Evolutionary conservation across 805 yeast genomes (phyloP), one percentile per base, ranked within the genome.

Genomic region (Teunomyces cretensis): DNA sequence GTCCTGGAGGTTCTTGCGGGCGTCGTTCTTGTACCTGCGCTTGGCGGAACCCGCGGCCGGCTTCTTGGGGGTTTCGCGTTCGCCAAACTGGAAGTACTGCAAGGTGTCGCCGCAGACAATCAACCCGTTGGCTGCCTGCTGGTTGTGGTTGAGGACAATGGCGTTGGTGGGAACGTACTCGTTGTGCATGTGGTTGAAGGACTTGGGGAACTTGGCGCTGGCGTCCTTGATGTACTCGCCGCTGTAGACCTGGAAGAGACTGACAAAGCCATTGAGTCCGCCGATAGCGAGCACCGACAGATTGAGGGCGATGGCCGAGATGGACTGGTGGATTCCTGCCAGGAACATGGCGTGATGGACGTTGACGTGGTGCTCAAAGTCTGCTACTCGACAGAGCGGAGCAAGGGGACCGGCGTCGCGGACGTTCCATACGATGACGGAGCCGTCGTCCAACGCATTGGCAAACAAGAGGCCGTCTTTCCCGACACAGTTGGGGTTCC

Each of bases 41-140:
- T 51, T 55, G 39, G 55, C 52, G 14, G 38, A 15, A 6, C 16
- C 35, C 3, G 31, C 39, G 11, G 32, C 33, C 33, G 46, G 32
- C 22, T 19, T 30, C 31, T 31, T 27, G 4, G 39, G 27, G 51
- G 22, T 43, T 41, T 58, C 56, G 14, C 54, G 52, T 28, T 68
- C 72, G 1, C 80, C 81, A 61, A 75, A 71, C 44, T 68, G 72
- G 51, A 78, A 78, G 50, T 73, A 73, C 47, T 76, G 80, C 1
- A 74, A 59, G 2, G 63, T 50, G 22, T 74, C 68, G 0, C 77
- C 79, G 49, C 70, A 63, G 1, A 68, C 50, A 2, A 72, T 56
- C 1, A 76, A 50, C 6, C 82, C 81, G 31, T 59, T 60, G 6
- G 68, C 52, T 2, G 58, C 53, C 15, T 36, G 39, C 13, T 53